Percentiles rank a stretch among this genome's conserved stretches.
Evolutionary conservation across 2,329 filamentous ascomycete genomes (phyloP).

Genomic region (Beauveria bassiana): DNA sequence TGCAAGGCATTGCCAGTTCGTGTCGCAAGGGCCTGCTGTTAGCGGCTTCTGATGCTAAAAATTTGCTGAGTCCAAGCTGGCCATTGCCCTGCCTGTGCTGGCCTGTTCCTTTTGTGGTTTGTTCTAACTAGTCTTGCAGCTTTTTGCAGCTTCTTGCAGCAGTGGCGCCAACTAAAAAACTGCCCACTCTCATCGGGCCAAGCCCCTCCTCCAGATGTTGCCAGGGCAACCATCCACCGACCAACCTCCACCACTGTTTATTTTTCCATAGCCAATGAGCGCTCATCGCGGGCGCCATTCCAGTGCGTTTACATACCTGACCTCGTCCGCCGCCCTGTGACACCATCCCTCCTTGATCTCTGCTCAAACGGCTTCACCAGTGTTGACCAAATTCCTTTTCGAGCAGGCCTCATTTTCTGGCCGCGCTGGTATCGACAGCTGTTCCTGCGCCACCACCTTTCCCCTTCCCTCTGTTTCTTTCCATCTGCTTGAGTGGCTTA

Average conservation of each 20-base stretch:
- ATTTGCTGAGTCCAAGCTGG: neutral
- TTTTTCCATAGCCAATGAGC: conserved; percentile 25
- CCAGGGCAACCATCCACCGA: conserved; percentile 20
- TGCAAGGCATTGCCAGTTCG: conserved; percentile 5
- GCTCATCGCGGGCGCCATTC: conserved; percentile 11
- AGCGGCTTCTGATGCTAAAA: neutral
- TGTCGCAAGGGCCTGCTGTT: neutral
- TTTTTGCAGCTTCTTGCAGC: neutral
- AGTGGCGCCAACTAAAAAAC: neutral
- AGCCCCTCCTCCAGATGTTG: conserved; percentile 14
- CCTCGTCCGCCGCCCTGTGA: conserved; percentile 6
- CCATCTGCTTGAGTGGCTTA: neutral
- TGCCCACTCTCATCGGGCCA: neutral
- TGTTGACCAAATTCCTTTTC: neutral
- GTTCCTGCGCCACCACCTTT: neutral
- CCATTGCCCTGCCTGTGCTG: neutral
- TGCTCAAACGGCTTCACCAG: conserved; percentile 3
- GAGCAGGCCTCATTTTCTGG: conserved; percentile 11
- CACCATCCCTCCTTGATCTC: neutral
- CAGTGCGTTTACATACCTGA: conserved; percentile 10
- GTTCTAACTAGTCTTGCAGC: neutral
- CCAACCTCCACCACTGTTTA: conserved; percentile 21
- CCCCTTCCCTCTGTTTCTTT: neutral
- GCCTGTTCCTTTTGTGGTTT: neutral
- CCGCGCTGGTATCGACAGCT: neutral